Percentiles rank a stretch among this genome's conserved stretches.
Evolutionary conservation across 176 grass and related monocot genomes (phyloP).

Genomic region (Cocos nucifera): DNA sequence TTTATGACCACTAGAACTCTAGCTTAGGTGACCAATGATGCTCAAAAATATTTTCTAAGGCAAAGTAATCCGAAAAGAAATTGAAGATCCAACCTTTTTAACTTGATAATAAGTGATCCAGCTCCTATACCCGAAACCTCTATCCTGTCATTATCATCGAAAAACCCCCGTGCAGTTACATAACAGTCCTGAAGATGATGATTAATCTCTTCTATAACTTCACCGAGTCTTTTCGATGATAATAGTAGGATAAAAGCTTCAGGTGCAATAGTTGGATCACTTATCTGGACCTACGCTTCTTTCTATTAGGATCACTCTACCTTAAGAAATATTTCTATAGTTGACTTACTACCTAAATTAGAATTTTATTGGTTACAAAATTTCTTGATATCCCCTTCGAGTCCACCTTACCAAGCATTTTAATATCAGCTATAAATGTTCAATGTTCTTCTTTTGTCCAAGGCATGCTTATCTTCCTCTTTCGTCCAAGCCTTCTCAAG

Average conservation of each 20-base stretch:
- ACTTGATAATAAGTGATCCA: constrained; percentile 31
- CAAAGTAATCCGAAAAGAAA: constrained; percentile 54
- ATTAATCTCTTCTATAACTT: constrained; percentile 35
- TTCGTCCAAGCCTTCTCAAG: constrained; percentile 25
- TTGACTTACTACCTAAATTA: constrained; percentile 63
- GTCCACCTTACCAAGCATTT: constrained; percentile 58
- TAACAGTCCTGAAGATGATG: constrained; percentile 30
- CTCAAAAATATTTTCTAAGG: constrained; percentile 62
- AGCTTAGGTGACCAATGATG: constrained; percentile 64
- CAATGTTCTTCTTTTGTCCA: constrained; percentile 79
- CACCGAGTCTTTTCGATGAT: constrained; percentile 32
- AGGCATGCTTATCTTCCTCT: constrained; percentile 59
- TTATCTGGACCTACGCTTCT: constrained; percentile 34
- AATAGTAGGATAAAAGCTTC: constrained; percentile 30
- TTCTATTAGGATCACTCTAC: constrained; percentile 50
- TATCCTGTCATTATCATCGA: constrained; percentile 25
- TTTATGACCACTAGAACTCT: constrained; percentile 58
- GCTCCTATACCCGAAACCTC: constrained; percentile 28
- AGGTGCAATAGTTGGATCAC: constrained; percentile 8
- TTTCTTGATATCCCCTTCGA: constrained; percentile 55
- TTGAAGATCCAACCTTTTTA: constrained; percentile 54
- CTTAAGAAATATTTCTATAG: constrained; percentile 60
- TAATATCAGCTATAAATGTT: constrained; percentile 53
- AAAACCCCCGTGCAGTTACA: constrained; percentile 34
- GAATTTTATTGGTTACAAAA: constrained; percentile 55